These are phyloP conservation scores for Limnanthes douglasii DNA, from an alignment of 345 rosid species.

Conservation along the genomic window DNA sequence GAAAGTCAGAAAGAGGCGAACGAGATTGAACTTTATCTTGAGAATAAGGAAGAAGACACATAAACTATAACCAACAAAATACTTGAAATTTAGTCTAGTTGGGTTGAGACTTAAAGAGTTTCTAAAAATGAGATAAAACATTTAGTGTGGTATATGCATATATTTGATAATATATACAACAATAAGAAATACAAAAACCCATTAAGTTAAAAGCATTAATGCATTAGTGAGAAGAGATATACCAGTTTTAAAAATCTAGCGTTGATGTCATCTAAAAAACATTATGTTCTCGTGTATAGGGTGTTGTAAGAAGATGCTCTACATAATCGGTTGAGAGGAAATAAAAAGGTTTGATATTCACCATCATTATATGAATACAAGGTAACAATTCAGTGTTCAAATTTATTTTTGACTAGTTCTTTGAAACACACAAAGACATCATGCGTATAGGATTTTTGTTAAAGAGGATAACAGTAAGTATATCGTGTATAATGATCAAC, in stretches of 20 bases:
- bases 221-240: background rate
- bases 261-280: background rate
- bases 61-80: background rate
- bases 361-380: background rate
- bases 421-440: background rate
- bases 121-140: background rate
- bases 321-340: background rate
- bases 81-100: background rate
- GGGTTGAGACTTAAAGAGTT: background rate
- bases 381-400: background rate
- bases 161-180: background rate
- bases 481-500: background rate
- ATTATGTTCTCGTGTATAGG: background rate
- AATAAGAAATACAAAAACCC: background rate
- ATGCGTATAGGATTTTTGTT: background rate
- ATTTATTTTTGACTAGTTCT: background rate
- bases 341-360: background rate
- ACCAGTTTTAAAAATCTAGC: background rate
- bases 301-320: background rate
- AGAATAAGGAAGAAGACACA: background rate
- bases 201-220: background rate
- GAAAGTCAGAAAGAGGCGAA: background rate
- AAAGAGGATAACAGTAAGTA: background rate
- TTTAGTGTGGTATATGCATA: background rate
- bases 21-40: background rate